phyloP scores from a whole-genome alignment of 78 protist genomes.

The Dictyostelium brefeldianum region DNA sequence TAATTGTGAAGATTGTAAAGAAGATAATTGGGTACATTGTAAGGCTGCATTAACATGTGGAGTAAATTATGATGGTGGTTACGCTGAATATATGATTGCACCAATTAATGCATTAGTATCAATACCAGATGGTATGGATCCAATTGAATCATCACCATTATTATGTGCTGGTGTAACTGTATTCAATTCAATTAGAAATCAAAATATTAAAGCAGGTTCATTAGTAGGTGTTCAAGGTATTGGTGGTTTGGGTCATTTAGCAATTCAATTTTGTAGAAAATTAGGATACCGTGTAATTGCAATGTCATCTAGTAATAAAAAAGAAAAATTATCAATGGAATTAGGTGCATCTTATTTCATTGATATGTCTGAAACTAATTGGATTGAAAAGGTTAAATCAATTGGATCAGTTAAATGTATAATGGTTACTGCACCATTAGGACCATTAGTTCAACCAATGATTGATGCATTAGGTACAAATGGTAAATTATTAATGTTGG shows the following conservation, averaged over 20 bases:
- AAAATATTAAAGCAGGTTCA: conserved; percentile 42
- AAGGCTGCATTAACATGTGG: conserved; percentile 1
- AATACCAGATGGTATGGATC: conserved; percentile 48
- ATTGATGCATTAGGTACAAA: not conserved
- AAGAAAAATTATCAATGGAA: conserved; percentile 16
- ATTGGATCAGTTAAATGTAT: conserved; percentile 11
- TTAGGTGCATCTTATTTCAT: conserved; percentile 67
- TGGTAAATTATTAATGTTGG: conserved; percentile 16
- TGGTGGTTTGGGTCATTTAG: conserved; percentile 90
- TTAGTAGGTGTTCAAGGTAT: conserved; percentile 71
- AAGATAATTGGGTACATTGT: conserved; percentile 42
- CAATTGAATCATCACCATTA: conserved; percentile 59
- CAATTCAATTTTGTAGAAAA: conserved; percentile 74
- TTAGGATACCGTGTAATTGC: conserved; percentile 80
- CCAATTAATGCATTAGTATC: not conserved
- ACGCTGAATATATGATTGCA: conserved; percentile 54
- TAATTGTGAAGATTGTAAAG: conserved; percentile 57
- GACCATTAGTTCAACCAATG: not conserved
- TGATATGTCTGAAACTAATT: not conserved
- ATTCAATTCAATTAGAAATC: conserved; percentile 56
- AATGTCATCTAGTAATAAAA: conserved; percentile 2
- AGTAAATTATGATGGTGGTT: conserved; percentile 68
- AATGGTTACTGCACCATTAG: not conserved
- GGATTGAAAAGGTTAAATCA: not conserved
- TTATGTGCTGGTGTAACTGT: conserved; percentile 86